These are phyloP conservation scores for Dactylonectria macrodidyma DNA, from an alignment of 2,329 filamentous ascomycete species.

Conservation along the genomic window DNA sequence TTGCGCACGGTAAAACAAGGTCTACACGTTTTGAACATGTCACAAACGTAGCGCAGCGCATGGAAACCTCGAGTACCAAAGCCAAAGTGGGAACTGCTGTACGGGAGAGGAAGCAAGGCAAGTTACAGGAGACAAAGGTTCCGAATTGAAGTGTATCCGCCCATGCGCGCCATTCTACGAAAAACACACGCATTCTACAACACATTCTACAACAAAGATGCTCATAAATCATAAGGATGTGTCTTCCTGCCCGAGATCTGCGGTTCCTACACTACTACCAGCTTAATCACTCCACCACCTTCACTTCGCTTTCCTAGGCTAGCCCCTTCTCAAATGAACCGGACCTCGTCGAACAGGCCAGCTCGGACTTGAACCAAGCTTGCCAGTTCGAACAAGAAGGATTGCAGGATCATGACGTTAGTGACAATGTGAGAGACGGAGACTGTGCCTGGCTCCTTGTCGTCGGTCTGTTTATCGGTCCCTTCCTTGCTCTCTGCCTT, in stretches of 20 bases:
- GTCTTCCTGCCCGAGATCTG: conserved; percentile 26
- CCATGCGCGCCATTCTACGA: conserved; percentile 33
- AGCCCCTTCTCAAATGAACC: conserved; percentile 61
- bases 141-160: conserved; percentile 13
- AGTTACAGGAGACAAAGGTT: not conserved
- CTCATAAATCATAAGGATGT: conserved; percentile 46
- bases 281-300: not conserved
- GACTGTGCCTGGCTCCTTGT: conserved; percentile 58
- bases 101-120: no score
- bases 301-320: not conserved
- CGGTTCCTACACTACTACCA: conserved; percentile 8
- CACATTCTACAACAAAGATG: conserved; percentile 35
- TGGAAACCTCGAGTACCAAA: no score
- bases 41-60: no score
- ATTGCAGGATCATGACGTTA: conserved; percentile 84
- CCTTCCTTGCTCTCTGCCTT: conserved; percentile 23
- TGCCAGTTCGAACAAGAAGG: conserved; percentile 83
- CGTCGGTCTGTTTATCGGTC: conserved; percentile 33
- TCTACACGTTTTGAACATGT: no score
- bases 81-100: no score
- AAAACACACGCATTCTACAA: conserved; percentile 22
- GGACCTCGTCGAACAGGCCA: conserved; percentile 82
- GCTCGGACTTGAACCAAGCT: conserved; percentile 82
- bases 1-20: no score
- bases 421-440: conserved; percentile 85